These are phyloP conservation scores for Colletotrichum sp. DNA, from an alignment of 2,329 filamentous ascomycete genomes.

Conservation along the genomic window DNA sequence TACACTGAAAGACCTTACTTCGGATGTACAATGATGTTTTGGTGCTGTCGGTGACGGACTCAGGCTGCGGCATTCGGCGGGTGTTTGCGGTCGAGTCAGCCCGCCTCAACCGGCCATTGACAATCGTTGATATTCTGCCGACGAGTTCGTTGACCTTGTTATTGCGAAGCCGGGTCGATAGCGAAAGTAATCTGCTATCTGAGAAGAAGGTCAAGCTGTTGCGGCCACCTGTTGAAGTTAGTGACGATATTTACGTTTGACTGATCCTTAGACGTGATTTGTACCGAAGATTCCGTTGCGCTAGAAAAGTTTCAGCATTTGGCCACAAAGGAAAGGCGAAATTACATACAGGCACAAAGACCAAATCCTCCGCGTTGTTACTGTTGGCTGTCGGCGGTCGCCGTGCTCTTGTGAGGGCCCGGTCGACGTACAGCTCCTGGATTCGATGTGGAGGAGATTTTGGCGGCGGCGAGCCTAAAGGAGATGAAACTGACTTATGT, in stretches of 20 bases:
- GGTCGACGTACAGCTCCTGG: constrained; percentile 31
- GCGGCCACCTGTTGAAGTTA: constrained; percentile 24
- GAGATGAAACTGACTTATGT: background rate
- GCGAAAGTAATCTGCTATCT: constrained; percentile 32
- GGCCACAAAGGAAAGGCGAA: background rate
- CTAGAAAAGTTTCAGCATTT: constrained; percentile 10
- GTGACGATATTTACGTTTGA: too few species aligned
- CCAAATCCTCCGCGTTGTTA: constrained; percentile 17
- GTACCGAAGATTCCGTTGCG: constrained; percentile 32
- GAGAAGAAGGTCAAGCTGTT: constrained; percentile 33
- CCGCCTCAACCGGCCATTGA: constrained; percentile 22
- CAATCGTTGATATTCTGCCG: constrained; percentile 28
- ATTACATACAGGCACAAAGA: constrained; percentile 28
- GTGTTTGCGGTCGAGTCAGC: background rate
- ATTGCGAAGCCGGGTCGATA: constrained; percentile 31
- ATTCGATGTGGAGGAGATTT: constrained; percentile 4
- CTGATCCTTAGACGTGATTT: background rate
- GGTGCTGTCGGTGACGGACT: background rate
- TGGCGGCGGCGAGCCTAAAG: background rate
- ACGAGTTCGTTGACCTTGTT: constrained; percentile 33
- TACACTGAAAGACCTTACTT: background rate
- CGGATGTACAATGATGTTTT: constrained; percentile 12
- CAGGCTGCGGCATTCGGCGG: background rate
- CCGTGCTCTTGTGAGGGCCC: constrained; percentile 25
- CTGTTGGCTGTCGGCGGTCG: background rate